phyloP scores from a whole-genome alignment of 202 grass and related monocot genomes.

The Musa balbisiana region DNA sequence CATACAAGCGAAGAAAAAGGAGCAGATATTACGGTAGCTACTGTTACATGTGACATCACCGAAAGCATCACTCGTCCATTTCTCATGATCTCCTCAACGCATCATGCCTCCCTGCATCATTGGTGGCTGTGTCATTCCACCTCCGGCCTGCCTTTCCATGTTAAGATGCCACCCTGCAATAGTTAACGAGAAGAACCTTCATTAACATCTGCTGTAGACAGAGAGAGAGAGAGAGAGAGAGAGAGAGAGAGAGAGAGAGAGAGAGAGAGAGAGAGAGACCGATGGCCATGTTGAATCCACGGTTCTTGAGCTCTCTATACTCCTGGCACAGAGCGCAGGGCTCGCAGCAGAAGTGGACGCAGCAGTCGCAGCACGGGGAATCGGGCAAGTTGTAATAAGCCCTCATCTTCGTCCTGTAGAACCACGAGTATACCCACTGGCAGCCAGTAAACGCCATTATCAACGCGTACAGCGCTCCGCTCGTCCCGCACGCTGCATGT shows the following conservation, averaged over 20 bases:
- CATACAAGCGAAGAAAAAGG: no score
- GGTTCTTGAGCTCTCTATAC: constrained; percentile 52
- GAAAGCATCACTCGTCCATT: no score
- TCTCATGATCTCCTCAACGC: neutral
- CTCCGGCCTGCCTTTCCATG: neutral
- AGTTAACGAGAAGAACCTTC: neutral
- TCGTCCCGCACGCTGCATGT: constrained; percentile 31
- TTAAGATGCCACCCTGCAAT: constrained; percentile 3
- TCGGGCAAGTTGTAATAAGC: constrained; percentile 33
- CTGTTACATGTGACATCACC: no score
- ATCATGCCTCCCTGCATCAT: neutral
- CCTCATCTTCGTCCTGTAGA: constrained; percentile 51
- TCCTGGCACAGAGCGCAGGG: constrained; percentile 58
- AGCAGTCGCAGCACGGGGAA: constrained; percentile 45
- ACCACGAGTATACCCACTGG: constrained; percentile 46
- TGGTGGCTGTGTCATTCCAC: neutral
- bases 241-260: no score
- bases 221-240: no score
- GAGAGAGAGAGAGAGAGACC: constrained; percentile 19
- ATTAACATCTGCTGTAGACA: neutral
- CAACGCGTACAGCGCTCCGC: constrained; percentile 37
- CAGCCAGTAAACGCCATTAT: constrained; percentile 31
- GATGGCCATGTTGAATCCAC: constrained; percentile 42
- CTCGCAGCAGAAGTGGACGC: constrained; percentile 53
- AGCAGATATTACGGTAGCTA: no score